Conservation (phyloP, 2,329 filamentous ascomycete genomes). For the Chaetomiaceae sp. region DNA sequence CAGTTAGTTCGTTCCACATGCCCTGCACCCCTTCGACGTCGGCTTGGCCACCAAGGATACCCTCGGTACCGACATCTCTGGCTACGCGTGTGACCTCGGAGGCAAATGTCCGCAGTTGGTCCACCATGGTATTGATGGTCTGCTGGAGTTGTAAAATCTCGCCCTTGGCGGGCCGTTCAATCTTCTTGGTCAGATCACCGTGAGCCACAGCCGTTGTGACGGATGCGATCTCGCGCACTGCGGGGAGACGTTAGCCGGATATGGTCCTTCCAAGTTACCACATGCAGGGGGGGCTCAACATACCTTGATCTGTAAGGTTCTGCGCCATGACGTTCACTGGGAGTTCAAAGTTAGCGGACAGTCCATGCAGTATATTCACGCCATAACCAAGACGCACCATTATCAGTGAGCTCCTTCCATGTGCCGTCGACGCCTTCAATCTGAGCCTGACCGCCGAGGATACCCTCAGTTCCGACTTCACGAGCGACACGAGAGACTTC, state of each 20-base stretch:
- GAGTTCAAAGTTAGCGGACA: too few species aligned
- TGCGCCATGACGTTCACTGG: conserved; percentile 78
- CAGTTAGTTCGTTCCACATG: conserved; percentile 84
- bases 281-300: conserved; percentile 15
- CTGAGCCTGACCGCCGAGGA: conserved; percentile 87
- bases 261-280: neutral
- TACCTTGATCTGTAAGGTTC: conserved; percentile 72
- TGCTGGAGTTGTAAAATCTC: conserved; percentile 81
- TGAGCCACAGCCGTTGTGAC: conserved; percentile 81
- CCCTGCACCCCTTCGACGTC: conserved; percentile 80
- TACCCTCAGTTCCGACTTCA: conserved; percentile 93
- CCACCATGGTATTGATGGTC: conserved; percentile 87
- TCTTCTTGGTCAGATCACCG: conserved; percentile 79
- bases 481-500: conserved; percentile 92
- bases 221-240: conserved; percentile 77
- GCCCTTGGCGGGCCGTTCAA: conserved; percentile 73
- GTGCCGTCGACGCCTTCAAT: conserved; percentile 93
- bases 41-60: conserved; percentile 76
- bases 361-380: too few species aligned
- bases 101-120: conserved; percentile 77
- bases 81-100: conserved; percentile 80
- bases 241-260: neutral
- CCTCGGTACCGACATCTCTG: conserved; percentile 78
- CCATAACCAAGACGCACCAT: conserved; percentile 48
- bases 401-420: conserved; percentile 94